Evolutionary conservation across 2,329 filamentous ascomycete species (phyloP).

Genomic region (Ceratocystis papillata): DNA sequence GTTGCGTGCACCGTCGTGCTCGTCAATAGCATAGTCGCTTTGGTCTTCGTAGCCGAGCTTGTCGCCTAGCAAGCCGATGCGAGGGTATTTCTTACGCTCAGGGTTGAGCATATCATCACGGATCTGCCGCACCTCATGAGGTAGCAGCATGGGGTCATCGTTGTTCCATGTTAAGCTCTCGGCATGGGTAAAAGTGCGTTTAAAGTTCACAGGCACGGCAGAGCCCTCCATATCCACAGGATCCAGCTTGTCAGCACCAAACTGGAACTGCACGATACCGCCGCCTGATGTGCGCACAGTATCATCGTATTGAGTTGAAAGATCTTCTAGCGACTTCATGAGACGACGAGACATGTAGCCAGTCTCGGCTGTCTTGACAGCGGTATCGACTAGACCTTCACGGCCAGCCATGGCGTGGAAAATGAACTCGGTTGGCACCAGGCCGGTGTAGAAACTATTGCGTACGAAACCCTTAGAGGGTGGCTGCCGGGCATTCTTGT

Average conservation of each 20-base stretch:
- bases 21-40: slow-evolving; percentile 59
- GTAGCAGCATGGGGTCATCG: slow-evolving; percentile 58
- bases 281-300: slow-evolving; percentile 86
- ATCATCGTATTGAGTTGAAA: slow-evolving; percentile 86
- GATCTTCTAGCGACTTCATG: slow-evolving; percentile 95
- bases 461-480: slow-evolving; percentile 92
- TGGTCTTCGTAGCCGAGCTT: slow-evolving; percentile 58
- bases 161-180: slow-evolving; percentile 71
- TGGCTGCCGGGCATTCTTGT: slow-evolving; percentile 84
- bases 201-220: slow-evolving; percentile 83
- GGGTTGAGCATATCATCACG: slow-evolving; percentile 57
- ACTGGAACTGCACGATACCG: slow-evolving; percentile 90
- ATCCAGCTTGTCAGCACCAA: slow-evolving; percentile 89
- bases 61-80: slow-evolving; percentile 51
- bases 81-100: slow-evolving; percentile 54
- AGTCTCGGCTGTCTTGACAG: slow-evolving; percentile 96
- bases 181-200: slow-evolving; percentile 76
- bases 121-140: slow-evolving; percentile 59
- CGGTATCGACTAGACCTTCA: slow-evolving; percentile 97
- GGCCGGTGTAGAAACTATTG: slow-evolving; percentile 92
- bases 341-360: slow-evolving; percentile 97
- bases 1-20: slow-evolving; percentile 68
- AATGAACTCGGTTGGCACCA: slow-evolving; percentile 84
- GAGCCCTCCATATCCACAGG: slow-evolving; percentile 96
- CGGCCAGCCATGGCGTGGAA: slow-evolving; percentile 98